Conservation (phyloP, 2,329 filamentous ascomycete species). For the Calonectria hongkongensis region DNA sequence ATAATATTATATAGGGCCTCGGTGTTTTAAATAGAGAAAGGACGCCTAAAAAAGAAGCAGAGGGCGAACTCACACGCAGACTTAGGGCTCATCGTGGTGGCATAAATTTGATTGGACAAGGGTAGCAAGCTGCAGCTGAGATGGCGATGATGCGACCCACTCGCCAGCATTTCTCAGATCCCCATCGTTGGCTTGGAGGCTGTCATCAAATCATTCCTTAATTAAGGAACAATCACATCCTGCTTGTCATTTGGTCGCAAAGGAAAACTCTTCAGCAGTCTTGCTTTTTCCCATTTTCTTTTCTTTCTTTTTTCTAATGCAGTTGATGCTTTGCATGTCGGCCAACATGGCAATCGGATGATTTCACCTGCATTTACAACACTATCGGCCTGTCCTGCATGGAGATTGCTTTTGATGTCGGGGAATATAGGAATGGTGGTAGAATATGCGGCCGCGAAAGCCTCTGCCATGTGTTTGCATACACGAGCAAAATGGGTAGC, state of each 20-base stretch:
- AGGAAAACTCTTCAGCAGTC: neutral
- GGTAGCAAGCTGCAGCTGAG: neutral
- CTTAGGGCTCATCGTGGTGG: neutral
- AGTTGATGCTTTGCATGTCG: neutral
- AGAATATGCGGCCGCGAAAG: neutral
- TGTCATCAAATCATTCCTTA: neutral
- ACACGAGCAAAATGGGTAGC: slow-evolving; percentile 22
- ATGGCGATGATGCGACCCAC: slow-evolving; percentile 5
- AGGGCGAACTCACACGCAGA: neutral
- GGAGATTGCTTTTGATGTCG: slow-evolving; percentile 27
- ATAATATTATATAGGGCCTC: too few relatives aligned
- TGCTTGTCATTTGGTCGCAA: neutral
- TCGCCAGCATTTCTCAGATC: neutral
- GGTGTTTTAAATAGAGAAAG: neutral
- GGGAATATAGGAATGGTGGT: slow-evolving; percentile 29
- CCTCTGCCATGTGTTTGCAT: slow-evolving; percentile 26
- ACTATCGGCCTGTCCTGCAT: slow-evolving; percentile 24
- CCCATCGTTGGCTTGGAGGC: neutral
- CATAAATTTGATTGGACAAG: neutral
- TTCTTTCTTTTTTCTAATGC: neutral
- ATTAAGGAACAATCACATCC: too few relatives aligned
- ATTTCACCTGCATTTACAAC: slow-evolving; percentile 21
- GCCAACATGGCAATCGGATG: neutral
- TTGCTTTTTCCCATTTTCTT: slow-evolving; percentile 1
- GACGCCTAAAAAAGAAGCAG: neutral